Conservation (phyloP, 306 rosid genomes). For the Ormosia emarginata region DNA sequence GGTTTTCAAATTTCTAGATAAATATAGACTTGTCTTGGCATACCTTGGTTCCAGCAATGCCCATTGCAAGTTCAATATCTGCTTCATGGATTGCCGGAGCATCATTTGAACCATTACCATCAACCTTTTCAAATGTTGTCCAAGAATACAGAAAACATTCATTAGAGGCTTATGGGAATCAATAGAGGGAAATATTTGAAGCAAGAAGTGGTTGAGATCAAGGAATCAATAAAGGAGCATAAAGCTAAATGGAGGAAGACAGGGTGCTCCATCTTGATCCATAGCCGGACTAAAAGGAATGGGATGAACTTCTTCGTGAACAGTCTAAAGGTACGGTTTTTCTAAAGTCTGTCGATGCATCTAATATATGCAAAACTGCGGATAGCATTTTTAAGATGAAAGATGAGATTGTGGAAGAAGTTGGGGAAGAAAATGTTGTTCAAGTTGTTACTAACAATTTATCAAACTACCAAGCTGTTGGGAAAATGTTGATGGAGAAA, state of each 20-base stretch:
- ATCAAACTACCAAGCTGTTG: neutral
- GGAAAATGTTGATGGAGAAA: neutral
- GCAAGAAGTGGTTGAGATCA: neutral
- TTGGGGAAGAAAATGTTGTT: neutral
- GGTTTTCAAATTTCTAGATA: conserved; percentile 14
- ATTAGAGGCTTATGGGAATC: too few relatives aligned
- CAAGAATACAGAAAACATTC: too few relatives aligned
- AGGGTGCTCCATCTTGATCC: neutral
- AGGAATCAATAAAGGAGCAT: neutral
- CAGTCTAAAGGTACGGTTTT: neutral
- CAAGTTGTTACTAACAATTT: neutral
- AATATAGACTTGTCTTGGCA: neutral
- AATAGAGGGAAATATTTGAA: neutral
- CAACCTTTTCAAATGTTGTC: conserved; percentile 90
- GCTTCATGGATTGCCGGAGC: conserved; percentile 99
- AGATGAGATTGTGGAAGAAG: neutral
- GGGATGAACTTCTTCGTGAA: neutral
- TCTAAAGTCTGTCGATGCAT: neutral
- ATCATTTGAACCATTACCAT: conserved; percentile 97
- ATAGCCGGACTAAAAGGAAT: neutral
- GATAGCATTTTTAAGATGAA: neutral
- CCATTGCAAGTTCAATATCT: conserved; percentile 99
- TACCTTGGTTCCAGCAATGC: conserved; percentile 98
- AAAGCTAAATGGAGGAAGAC: neutral
- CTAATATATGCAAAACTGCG: neutral